Conservation (phyloP, 805 yeast species). For the Henningerozyma blattae region DNA sequence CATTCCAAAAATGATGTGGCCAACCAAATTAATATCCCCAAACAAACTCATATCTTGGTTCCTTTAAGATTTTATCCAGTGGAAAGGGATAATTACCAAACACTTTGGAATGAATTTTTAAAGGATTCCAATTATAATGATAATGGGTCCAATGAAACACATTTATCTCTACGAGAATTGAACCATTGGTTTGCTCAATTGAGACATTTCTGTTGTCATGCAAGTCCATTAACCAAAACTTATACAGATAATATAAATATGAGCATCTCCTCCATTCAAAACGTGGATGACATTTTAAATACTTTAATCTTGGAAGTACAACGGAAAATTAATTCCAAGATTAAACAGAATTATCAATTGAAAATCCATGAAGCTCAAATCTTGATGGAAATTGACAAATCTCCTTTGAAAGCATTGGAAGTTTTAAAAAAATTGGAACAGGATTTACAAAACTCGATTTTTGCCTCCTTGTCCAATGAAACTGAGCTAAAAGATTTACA, state of each 20-base stretch:
- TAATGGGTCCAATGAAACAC: conserved; percentile 38
- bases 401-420: conserved; percentile 39
- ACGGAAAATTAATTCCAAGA: conserved; percentile 35
- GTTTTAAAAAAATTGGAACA: conserved; percentile 32
- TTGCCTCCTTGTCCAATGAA: neutral
- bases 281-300: conserved; percentile 53
- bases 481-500: neutral
- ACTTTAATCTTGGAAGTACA: conserved; percentile 49
- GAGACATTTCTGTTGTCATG: conserved; percentile 77
- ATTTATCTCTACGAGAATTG: conserved; percentile 43
- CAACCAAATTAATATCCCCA: conserved; percentile 65
- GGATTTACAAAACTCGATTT: conserved; percentile 13
- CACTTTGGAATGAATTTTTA: conserved; percentile 48
- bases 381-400: conserved; percentile 39
- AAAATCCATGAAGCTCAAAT: conserved; percentile 57
- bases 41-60: conserved; percentile 58
- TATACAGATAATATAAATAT: conserved; percentile 4
- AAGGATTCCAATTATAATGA: conserved; percentile 39
- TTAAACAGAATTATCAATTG: conserved; percentile 35
- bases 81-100: conserved; percentile 75
- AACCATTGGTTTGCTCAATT: conserved; percentile 57
- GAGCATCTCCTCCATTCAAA: too few relatives aligned
- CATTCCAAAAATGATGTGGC: conserved; percentile 81
- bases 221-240: conserved; percentile 20
- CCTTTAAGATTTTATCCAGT: conserved; percentile 68